Base-by-base conservation (phyloP, 2,329 filamentous ascomycete genomes). In the Fusarium papillatum region DNA sequence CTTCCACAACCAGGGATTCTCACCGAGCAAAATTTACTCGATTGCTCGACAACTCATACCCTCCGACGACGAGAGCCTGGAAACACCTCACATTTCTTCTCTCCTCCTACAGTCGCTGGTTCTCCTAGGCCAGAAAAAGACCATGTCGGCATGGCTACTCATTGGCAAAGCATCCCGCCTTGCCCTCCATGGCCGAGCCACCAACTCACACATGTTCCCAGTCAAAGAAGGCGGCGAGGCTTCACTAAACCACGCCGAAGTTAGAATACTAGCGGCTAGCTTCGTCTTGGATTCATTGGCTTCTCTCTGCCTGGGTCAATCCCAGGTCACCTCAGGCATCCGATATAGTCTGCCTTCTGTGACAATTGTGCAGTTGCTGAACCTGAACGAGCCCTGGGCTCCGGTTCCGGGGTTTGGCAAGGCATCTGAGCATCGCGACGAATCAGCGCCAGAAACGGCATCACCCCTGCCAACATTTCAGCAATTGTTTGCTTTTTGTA, bases 211-310 rank as follows among this genome's bases (percentile, higher is more conserved):
- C 46, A 76, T 78, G 71, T 78, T 71, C 24, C 77, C 77, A 1
- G 71, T 68, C 4, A 78, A 74, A 14, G 62, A 77, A 31, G 75
- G 68, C 3, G 64, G 31, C 8, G 69, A 75, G 14, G 24, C 57
- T 9, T 74, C 71, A 11, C 24, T 73, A n/a, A 62, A 75, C 68
- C 62, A 75, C 5, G 69, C 69, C 4, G 59, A 77, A 31, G 66
- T 75, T 7, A 74, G 81, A 70, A 76, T 81, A 64, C 73, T 83
- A 55, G 86, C 91, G 26, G 91, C 90, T 6, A 93, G 92, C 72
- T 91, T 92, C 69, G 84, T 93, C 7, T 81, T 95, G 2, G 93
- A 94, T 64, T 90, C 88, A 17, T 81, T 92, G 26, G 80, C 92
- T 17, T 88, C 89, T 11, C 81, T 89, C 22, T 85, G 88, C 11